Base-by-base conservation (phyloP, 805 yeast species). In the Blastobotrys parvus region DNA sequence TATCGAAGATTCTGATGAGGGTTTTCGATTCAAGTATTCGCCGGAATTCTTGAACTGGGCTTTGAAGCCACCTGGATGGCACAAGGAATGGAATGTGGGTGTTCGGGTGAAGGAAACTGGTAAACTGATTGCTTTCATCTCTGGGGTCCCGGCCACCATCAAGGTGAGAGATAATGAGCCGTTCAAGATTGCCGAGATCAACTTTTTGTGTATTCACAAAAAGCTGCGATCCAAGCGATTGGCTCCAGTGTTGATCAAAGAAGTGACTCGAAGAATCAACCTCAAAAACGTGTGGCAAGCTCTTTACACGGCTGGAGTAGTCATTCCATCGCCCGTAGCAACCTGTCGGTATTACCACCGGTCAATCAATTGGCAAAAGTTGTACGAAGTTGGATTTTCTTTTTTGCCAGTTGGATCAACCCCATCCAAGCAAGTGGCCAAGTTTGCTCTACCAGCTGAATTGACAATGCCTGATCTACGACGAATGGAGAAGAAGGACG, bases 161-260 rank as follows among this genome's bases (percentile, higher is more conserved):
- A 64, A 71, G 38, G 75, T 90, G 30, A 77, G 82, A 47, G 72
- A 70, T 20, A 68, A 71, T 2, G 62, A 57, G 3, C 62, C 83
- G 16, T 16, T 68, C 19, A 32, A 57, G 4, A 69, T 77, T 22
- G 75, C 87, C 41, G 97, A 92, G 59, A 87, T 92, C 66, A 92
- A 92, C 64, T 92, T 92, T 62, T 68, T 92, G 55, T 87, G 96
- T 59, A 84, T 92, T 39, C 98, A 92, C 66, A 92, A 92, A 65
- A 86, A 90, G 63, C 72, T 92, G 52, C 74, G 98, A 59, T 73
- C 87, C n/a, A 92, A 92, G 62, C 78, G 98, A 55, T 71, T 92
- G 59, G 89, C 98, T 0, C 98, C 98, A 1, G 83, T 92, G 10
- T 69, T 92, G 56, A 92, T 92, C 62, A 84, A 84, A 57, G 98